These are phyloP conservation scores for Schrenkiella parvula DNA, from an alignment of 345 rosid species.

Conservation along the genomic window DNA sequence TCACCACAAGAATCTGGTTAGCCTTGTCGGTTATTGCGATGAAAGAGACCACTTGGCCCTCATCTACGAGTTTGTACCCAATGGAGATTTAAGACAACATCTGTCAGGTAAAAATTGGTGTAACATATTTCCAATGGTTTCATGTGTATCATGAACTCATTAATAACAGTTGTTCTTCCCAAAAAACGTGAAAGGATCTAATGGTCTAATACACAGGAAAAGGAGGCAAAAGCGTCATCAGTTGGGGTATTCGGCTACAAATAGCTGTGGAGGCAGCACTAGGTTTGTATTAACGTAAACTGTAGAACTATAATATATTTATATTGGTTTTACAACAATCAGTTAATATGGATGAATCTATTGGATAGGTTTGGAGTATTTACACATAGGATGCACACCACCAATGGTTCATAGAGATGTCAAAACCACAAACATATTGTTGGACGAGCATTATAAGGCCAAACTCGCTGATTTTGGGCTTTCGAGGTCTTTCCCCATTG, in stretches of 20 bases:
- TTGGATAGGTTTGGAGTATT: conserved; percentile 39
- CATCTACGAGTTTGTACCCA: conserved; percentile 46
- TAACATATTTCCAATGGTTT: not conserved
- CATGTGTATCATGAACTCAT: not conserved
- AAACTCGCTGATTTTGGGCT: conserved; percentile 49
- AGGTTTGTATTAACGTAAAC: conserved; percentile 29
- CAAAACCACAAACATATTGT: conserved; percentile 41
- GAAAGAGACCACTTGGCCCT: conserved; percentile 38
- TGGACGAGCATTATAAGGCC: conserved; percentile 37
- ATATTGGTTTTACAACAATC: not conserved
- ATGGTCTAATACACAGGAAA: conserved; percentile 9
- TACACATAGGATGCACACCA: conserved; percentile 48
- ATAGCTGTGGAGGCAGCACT: conserved; percentile 45
- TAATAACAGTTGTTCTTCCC: not conserved
- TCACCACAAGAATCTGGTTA: conserved; percentile 48
- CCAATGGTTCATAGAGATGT: conserved; percentile 46
- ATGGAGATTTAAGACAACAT: conserved; percentile 40
- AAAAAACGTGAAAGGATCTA: not conserved
- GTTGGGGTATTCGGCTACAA: conserved; percentile 39
- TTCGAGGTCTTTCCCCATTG: conserved; percentile 31
- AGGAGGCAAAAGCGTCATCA: conserved; percentile 6
- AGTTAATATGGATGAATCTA: not conserved
- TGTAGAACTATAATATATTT: not conserved
- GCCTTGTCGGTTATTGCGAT: conserved; percentile 46
- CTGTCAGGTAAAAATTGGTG: conserved; percentile 32